phyloP scores from a whole-genome alignment of 2,329 filamentous ascomycete genomes.

The Macroventuria anomochaeta region DNA sequence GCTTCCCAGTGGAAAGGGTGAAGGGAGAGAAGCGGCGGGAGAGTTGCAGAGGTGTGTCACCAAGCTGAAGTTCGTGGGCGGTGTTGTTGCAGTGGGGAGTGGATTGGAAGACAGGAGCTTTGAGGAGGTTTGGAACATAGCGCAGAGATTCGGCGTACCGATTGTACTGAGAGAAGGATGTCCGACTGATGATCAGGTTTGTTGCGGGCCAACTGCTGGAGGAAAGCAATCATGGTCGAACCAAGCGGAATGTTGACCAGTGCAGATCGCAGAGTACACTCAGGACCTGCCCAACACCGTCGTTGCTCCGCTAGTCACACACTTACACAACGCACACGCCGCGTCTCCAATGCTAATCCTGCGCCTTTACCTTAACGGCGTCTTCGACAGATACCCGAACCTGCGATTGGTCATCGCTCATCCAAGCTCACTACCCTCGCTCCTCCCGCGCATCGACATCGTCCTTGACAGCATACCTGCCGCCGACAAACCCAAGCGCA shows the following conservation, averaged over 20 bases:
- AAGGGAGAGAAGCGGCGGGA: conserved; percentile 43
- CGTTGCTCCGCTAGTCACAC: conserved; percentile 25
- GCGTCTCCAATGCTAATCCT: conserved; percentile 59
- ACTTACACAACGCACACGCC: conserved; percentile 57
- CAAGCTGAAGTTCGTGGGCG: conserved; percentile 57
- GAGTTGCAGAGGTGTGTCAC: conserved; percentile 52
- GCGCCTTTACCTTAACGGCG: conserved; percentile 58
- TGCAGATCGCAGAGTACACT: conserved; percentile 24
- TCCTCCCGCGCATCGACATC: conserved; percentile 56
- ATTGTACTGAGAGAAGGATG: conserved; percentile 31
- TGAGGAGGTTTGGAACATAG: conserved; percentile 52
- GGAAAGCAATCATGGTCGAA: not conserved
- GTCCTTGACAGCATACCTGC: conserved; percentile 29
- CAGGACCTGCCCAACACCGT: conserved; percentile 18
- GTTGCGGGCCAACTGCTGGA: not conserved
- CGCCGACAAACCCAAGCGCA: conserved; percentile 29
- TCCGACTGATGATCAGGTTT: conserved; percentile 28
- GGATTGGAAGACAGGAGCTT: conserved; percentile 53
- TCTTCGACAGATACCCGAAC: conserved; percentile 62
- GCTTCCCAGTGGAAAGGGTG: conserved; percentile 37
- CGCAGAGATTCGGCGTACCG: conserved; percentile 52
- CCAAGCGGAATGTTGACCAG: conserved; percentile 4
- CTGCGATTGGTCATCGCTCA: conserved; percentile 63
- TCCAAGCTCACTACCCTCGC: conserved; percentile 62
- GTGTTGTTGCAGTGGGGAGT: conserved; percentile 53